phyloP scores from a whole-genome alignment of 306 rosid species.

The Cucumis melo region DNA sequence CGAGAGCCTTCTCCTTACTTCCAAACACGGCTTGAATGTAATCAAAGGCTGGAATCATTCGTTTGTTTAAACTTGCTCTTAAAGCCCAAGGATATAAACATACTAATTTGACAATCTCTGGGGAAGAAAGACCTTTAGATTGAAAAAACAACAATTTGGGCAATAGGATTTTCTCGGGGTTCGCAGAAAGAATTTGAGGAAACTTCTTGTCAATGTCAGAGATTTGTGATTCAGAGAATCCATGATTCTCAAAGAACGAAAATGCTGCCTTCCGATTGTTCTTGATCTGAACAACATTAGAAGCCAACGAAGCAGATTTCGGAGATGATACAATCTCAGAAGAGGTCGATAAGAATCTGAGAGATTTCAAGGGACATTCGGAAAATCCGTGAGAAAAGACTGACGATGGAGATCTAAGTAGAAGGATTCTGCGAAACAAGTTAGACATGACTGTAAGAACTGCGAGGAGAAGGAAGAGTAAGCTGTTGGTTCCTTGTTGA shows the following conservation, averaged over 20 bases:
- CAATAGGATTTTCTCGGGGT: slow-evolving; percentile 21
- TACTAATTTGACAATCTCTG: slow-evolving; percentile 16
- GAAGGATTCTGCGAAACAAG: neutral
- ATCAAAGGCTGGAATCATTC: slow-evolving; percentile 17
- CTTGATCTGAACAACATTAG: neutral
- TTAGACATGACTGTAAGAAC: neutral
- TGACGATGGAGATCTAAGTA: neutral
- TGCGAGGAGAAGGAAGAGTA: neutral
- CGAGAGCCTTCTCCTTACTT: slow-evolving; percentile 8
- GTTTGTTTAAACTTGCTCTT: slow-evolving; percentile 13
- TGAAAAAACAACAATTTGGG: slow-evolving; percentile 27
- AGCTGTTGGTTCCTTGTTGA: too few relatives aligned
- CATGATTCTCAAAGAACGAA: slow-evolving; percentile 12
- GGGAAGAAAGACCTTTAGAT: slow-evolving; percentile 22
- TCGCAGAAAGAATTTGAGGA: slow-evolving; percentile 4
- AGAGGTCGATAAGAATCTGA: neutral
- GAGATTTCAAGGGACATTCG: neutral
- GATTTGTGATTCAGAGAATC: slow-evolving; percentile 19
- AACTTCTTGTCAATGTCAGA: neutral
- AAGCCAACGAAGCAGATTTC: slow-evolving; percentile 4
- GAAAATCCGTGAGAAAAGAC: neutral
- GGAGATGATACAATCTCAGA: slow-evolving; percentile 15
- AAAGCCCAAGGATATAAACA: neutral
- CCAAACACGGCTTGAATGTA: slow-evolving; percentile 14
- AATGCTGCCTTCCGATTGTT: slow-evolving; percentile 6